These are phyloP conservation scores for Kuraishia borneana DNA, from an alignment of 805 yeast genomes.

Conservation along the genomic window DNA sequence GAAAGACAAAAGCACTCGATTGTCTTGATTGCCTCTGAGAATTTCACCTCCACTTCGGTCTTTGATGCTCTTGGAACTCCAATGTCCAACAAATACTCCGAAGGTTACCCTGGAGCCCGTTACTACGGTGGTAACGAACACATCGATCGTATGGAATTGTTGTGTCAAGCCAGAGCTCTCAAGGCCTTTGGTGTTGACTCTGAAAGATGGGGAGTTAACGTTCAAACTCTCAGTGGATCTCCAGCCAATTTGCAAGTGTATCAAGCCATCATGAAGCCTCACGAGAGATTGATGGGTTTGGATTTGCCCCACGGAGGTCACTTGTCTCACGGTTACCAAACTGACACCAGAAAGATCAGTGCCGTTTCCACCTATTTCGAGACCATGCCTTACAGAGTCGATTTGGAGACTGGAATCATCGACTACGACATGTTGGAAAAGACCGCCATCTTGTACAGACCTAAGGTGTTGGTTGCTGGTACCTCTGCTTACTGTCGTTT, in stretches of 20 bases:
- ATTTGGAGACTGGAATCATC: slow-evolving; percentile 84
- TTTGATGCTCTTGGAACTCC: slow-evolving; percentile 96
- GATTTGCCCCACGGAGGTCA: slow-evolving; percentile 99
- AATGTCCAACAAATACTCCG: slow-evolving; percentile 97
- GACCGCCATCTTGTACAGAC: slow-evolving; percentile 86
- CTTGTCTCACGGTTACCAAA: slow-evolving; percentile 96
- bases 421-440: slow-evolving; percentile 93
- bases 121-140: slow-evolving; percentile 98
- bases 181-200: slow-evolving; percentile 75
- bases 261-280: slow-evolving; percentile 89
- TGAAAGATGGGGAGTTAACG: slow-evolving; percentile 95
- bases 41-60: slow-evolving; percentile 92
- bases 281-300: slow-evolving; percentile 95
- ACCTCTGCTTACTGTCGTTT: slow-evolving; percentile 96
- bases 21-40: slow-evolving; percentile 92
- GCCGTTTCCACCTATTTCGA: slow-evolving; percentile 94
- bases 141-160: slow-evolving; percentile 84
- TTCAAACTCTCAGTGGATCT: slow-evolving; percentile 92
- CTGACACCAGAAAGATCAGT: slow-evolving; percentile 85
- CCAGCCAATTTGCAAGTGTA: slow-evolving; percentile 97
- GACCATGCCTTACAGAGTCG: slow-evolving; percentile 96
- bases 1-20: slow-evolving; percentile 89
- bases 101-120: slow-evolving; percentile 98
- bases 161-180: slow-evolving; percentile 92
- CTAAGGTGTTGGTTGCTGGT: slow-evolving; percentile 94